Evolutionary conservation across 345 rosid genomes (phyloP), one percentile per base, ranked within the genome.

Genomic region (Garcia nutans): DNA sequence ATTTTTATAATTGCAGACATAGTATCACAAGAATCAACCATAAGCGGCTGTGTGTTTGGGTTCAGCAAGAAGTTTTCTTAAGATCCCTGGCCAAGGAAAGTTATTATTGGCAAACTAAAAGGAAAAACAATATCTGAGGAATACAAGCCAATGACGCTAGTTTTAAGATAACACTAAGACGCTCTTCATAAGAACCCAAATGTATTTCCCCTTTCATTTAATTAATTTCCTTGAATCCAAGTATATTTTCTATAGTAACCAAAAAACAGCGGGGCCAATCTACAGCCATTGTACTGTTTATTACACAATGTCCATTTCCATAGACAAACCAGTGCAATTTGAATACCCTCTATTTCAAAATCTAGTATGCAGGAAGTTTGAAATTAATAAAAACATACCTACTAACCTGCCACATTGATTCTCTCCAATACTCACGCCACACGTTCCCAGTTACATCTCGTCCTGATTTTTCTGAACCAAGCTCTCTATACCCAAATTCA

Each of bases 381-480:
- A 52, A 26, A 41, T 63, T 65, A 80, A 16, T 2, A 33, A 28
- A 71, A 60, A 28, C 31, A 28, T 1, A 28, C 31, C 31, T 65
- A 58, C 13, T 78, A 58, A 92, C 98, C 97, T 91, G 97, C 84
- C 84, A 67, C 98, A 95, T 87, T 7, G 94, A 88, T 81, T 95
- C 99, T 80, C 78, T 90, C 99, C 99, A 93, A 74, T 79, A 86
- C 82, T 95, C 98, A 24, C 91, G 88, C 99, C 99, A 93, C 52
- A 91, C 91, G 33, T 90, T 91, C 72, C 97, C 97, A 74, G 64
- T 47, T 0, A 92, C 93, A 86, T 95, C 94, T 44, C 99, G 93
- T 23, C 97, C 98, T 72, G 92, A 89, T 77, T 95, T 95, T 87
- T 95, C 99, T 1, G 98, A 95, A 68, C 97, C 99, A 79, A 95